Evolutionary conservation across 495 filamentous ascomycete genomes (phyloP).

Genomic region (Elasticomyces elasticus): DNA sequence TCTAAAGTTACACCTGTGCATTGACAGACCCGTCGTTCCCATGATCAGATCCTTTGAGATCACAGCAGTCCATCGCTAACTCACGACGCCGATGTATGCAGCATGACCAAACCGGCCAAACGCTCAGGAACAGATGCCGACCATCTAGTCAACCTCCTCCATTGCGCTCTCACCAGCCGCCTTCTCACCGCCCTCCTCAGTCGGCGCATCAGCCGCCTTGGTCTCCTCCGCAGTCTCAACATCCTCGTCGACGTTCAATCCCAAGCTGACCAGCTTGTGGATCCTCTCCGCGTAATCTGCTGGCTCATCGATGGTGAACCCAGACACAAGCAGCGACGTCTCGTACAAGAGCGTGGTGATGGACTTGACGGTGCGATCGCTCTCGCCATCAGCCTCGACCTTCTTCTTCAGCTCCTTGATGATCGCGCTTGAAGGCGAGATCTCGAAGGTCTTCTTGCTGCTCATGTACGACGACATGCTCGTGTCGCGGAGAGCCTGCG

Average conservation of each 20-base stretch:
- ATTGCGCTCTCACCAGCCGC: slow-evolving; percentile 56
- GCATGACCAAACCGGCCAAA: no score
- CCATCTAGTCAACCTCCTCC: slow-evolving; percentile 62
- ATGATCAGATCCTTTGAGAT: no score
- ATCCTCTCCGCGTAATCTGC: slow-evolving; percentile 96
- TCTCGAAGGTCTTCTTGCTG: slow-evolving; percentile 99
- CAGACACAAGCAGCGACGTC: slow-evolving; percentile 94
- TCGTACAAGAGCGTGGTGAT: slow-evolving; percentile 97
- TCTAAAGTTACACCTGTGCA: no score
- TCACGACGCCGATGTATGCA: no score
- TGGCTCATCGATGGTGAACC: slow-evolving; percentile 98
- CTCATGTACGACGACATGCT: slow-evolving; percentile 99
- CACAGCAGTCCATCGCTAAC: no score
- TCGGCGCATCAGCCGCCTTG: slow-evolving; percentile 38
- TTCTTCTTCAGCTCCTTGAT: slow-evolving; percentile 97
- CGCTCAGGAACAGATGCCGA: no score
- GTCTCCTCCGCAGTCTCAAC: slow-evolving; percentile 49
- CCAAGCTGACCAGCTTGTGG: slow-evolving; percentile 94
- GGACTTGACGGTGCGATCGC: slow-evolving; percentile 94
- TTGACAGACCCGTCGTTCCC: no score
- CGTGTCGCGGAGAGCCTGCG: slow-evolving; percentile 97
- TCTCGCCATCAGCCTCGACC: slow-evolving; percentile 93
- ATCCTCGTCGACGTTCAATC: slow-evolving; percentile 86
- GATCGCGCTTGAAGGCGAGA: slow-evolving; percentile 95
- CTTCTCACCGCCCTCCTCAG: slow-evolving; percentile 42